These are phyloP conservation scores for Zymoseptoria ardabiliae DNA, from an alignment of 2,329 filamentous ascomycete species.

Conservation along the genomic window DNA sequence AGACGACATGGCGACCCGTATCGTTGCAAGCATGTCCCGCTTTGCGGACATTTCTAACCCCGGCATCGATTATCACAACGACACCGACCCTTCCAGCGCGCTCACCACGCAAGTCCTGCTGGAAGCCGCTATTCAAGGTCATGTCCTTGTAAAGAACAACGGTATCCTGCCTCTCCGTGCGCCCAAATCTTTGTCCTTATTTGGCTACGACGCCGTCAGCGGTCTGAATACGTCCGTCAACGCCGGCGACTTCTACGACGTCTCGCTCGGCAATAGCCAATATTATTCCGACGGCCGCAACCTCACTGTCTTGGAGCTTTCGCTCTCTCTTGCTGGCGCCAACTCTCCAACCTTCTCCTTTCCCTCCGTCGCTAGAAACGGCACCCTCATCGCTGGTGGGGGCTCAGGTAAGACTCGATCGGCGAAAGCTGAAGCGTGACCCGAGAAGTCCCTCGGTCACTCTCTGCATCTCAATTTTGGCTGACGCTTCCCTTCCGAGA, in stretches of 20 bases:
- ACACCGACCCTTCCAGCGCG: constrained; percentile 38
- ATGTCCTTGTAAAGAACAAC: constrained; percentile 59
- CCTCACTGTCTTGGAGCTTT: neutral
- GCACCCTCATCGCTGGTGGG: constrained; percentile 19
- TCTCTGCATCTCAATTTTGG: too few relatives aligned
- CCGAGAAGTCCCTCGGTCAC: too few relatives aligned
- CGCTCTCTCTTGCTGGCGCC: neutral
- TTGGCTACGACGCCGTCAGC: constrained; percentile 50
- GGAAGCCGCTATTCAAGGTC: constrained; percentile 48
- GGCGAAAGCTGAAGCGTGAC: constrained; percentile 12
- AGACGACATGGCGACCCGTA: constrained; percentile 30
- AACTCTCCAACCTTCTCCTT: neutral
- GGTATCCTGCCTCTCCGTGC: constrained; percentile 47
- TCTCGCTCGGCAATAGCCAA: constrained; percentile 9
- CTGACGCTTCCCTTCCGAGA: too few relatives aligned
- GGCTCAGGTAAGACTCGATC: constrained; percentile 22
- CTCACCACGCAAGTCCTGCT: constrained; percentile 35
- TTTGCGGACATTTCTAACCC: constrained; percentile 16
- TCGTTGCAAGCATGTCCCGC: constrained; percentile 23
- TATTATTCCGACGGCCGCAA: constrained; percentile 4
- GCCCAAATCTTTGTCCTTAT: constrained; percentile 49
- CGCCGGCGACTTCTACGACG: neutral
- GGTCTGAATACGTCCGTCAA: neutral
- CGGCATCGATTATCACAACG: constrained; percentile 45
- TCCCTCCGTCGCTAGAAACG: constrained; percentile 5